These are phyloP conservation scores for Haplosporangium gracile DNA, from an alignment of 192 early-diverging fungal species.

Conservation along the genomic window DNA sequence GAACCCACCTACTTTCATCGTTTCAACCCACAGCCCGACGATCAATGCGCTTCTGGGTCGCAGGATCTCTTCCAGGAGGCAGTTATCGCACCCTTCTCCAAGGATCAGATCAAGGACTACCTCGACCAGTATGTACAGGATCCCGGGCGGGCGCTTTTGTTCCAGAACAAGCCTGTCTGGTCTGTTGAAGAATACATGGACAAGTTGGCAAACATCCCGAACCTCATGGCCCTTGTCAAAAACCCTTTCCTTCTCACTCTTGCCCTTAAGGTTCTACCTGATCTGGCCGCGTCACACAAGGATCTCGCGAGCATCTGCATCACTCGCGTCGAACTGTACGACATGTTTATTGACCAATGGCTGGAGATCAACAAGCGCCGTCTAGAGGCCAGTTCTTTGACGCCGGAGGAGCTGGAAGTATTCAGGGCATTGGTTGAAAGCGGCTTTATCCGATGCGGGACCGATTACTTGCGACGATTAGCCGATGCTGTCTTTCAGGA, in stretches of 20 bases:
- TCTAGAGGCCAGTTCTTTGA: not conserved
- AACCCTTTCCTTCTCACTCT: conserved; percentile 4
- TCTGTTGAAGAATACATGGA: not conserved
- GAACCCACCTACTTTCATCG: not conserved
- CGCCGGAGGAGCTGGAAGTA: not conserved
- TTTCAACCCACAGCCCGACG: not conserved
- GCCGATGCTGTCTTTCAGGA: not conserved
- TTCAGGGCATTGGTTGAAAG: not conserved
- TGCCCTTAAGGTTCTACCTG: not conserved
- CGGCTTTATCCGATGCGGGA: not conserved
- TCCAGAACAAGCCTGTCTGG: not conserved
- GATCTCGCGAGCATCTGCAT: not conserved
- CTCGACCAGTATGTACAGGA: not conserved
- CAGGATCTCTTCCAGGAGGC: not conserved
- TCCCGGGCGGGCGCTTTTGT: not conserved
- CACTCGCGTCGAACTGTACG: not conserved
- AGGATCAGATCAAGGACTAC: not conserved
- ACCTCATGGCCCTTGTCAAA: not conserved
- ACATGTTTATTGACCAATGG: not conserved
- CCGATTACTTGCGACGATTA: not conserved
- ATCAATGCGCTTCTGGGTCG: not conserved
- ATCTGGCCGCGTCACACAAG: not conserved
- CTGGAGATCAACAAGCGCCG: not conserved
- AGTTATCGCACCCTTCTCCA: not conserved
- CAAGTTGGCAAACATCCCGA: not conserved